Evolutionary conservation across 139 green algal genomes (phyloP).

Genomic region (Tetradesmus lagerheimii): DNA sequence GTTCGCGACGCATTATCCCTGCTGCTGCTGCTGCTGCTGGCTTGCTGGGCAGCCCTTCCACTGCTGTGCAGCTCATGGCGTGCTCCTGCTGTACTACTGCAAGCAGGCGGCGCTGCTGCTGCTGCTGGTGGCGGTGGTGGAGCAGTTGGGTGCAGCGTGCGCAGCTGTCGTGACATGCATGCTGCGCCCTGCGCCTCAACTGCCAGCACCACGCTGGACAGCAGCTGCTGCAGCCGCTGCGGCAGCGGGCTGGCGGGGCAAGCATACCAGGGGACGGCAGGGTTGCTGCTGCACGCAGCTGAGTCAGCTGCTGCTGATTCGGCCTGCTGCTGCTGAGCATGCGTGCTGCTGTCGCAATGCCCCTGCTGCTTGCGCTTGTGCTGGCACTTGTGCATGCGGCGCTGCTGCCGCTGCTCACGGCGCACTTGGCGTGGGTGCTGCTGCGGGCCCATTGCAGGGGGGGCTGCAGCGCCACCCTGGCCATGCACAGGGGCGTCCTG

Average conservation of each 20-base stretch:
- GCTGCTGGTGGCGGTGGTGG: background rate
- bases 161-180: background rate
- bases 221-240: slow-evolving; percentile 5
- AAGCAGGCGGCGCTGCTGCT: background rate
- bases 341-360: background rate
- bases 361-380: background rate
- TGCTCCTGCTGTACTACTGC: background rate
- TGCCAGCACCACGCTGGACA: background rate
- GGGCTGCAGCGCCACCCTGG: background rate
- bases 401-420: slow-evolving; percentile 2
- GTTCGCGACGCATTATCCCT: no score
- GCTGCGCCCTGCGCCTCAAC: background rate
- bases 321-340: background rate
- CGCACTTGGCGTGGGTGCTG: background rate
- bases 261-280: background rate
- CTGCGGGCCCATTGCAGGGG: background rate
- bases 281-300: background rate
- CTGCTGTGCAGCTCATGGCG: background rate
- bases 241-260: background rate
- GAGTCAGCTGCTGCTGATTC: background rate
- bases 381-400: background rate
- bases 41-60: background rate
- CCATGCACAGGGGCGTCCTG: background rate
- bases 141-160: background rate
- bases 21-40: slow-evolving; percentile 12